Evolutionary conservation across 2,329 filamentous ascomycete species (phyloP).

Genomic region (Sporothrix protearum): DNA sequence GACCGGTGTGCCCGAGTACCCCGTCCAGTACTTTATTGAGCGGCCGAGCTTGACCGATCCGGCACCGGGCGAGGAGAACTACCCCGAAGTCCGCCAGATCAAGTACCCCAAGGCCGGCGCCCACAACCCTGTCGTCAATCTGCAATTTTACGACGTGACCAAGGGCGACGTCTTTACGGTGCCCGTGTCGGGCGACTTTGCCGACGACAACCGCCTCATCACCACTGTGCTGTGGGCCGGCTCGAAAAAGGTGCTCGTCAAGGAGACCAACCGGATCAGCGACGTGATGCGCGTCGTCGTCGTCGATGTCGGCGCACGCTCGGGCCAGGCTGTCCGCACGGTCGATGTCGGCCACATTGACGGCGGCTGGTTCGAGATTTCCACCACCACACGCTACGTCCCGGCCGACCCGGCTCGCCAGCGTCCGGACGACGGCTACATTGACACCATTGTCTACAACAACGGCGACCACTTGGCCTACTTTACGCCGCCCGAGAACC

Average conservation of each 20-base stretch:
- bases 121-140: constrained; percentile 83
- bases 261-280: constrained; percentile 91
- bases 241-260: constrained; percentile 70
- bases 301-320: constrained; percentile 70
- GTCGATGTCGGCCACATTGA: constrained; percentile 81
- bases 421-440: constrained; percentile 79
- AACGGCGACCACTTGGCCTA: constrained; percentile 90
- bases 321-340: constrained; percentile 73
- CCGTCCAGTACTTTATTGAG: constrained; percentile 88
- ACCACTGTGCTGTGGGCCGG: constrained; percentile 92
- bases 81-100: constrained; percentile 85
- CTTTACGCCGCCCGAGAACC: constrained; percentile 81
- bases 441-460: constrained; percentile 83
- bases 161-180: constrained; percentile 77
- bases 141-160: constrained; percentile 82
- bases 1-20: constrained; percentile 83
- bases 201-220: constrained; percentile 79
- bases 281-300: constrained; percentile 85
- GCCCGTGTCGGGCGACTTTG: constrained; percentile 71
- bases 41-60: constrained; percentile 73
- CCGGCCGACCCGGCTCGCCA: constrained; percentile 76
- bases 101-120: constrained; percentile 97
- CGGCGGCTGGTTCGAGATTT: constrained; percentile 95
- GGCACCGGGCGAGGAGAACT: constrained; percentile 70
- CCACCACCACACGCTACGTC: constrained; percentile 78